These are phyloP conservation scores for Cyberlindnera japonica DNA, from an alignment of 805 yeast genomes.

Conservation along the genomic window DNA sequence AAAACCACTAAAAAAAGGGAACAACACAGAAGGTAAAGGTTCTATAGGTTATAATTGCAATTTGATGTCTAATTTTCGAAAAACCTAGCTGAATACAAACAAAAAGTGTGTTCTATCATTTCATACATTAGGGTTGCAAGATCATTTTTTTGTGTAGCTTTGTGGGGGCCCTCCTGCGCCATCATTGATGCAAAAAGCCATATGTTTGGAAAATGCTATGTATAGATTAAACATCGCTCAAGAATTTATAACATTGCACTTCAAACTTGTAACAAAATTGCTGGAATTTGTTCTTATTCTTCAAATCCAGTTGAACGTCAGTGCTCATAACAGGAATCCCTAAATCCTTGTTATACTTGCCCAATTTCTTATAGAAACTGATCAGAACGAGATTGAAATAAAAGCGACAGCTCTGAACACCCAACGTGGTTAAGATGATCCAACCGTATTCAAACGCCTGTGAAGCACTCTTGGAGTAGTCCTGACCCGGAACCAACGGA, in stretches of 20 bases:
- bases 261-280: slow-evolving; percentile 31
- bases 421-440: slow-evolving; percentile 48
- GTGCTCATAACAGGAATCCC: slow-evolving; percentile 30
- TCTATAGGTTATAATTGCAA: no score
- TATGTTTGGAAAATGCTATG: no score
- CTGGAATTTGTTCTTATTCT: slow-evolving; percentile 28
- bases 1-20: no score
- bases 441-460: slow-evolving; percentile 53
- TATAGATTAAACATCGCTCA: slow-evolving; percentile 8
- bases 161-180: no score
- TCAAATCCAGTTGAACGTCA: slow-evolving; percentile 35
- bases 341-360: slow-evolving; percentile 43
- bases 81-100: no score
- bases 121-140: no score
- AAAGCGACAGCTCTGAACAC: slow-evolving; percentile 45
- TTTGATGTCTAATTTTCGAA: no score
- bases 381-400: slow-evolving; percentile 59
- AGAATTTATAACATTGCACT: slow-evolving; percentile 28
- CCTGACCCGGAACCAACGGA: slow-evolving; percentile 23
- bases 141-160: no score
- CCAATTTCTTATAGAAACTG: slow-evolving; percentile 56
- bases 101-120: no score
- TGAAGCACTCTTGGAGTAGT: slow-evolving; percentile 51
- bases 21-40: no score
- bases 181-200: no score